phyloP scores from a whole-genome alignment of 2,329 filamentous ascomycete genomes.

The Ceratocystis diversiconidia region DNA sequence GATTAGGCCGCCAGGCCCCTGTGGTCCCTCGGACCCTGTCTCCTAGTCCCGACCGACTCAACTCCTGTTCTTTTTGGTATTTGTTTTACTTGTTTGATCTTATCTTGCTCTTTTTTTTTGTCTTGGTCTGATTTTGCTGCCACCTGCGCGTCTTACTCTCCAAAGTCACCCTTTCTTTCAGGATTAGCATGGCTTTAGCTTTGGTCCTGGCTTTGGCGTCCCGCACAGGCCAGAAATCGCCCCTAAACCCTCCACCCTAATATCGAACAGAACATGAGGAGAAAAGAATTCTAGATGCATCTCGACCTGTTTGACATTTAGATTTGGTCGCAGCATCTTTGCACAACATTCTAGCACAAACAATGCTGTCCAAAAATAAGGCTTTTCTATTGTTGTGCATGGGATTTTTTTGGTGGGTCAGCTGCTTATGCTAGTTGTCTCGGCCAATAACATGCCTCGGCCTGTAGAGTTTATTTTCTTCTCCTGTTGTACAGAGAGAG shows the following conservation, averaged over 20 bases:
- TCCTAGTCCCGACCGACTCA: neutral
- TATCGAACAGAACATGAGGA: too few relatives aligned
- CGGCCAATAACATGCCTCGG: neutral
- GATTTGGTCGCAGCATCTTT: neutral
- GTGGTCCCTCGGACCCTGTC: neutral
- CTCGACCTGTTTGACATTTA: neutral
- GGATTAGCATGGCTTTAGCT: neutral
- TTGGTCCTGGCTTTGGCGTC: neutral
- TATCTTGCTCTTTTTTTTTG: neutral
- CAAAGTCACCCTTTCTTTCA: neutral
- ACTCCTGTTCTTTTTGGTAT: neutral
- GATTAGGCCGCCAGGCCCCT: neutral
- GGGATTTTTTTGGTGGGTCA: too few relatives aligned
- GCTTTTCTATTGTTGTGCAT: neutral
- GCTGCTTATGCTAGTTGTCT: neutral
- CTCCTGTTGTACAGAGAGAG: neutral
- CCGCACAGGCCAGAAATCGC: neutral
- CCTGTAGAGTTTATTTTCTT: neutral
- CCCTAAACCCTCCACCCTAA: too few relatives aligned
- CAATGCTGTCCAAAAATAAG: neutral
- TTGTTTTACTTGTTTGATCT: neutral
- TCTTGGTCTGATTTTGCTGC: neutral
- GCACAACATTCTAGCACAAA: neutral
- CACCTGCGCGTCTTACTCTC: neutral
- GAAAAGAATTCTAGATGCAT: too few relatives aligned